Percentiles rank a stretch among this genome's conserved stretches.
Evolutionary conservation across 2,329 filamentous ascomycete genomes (phyloP).

Genomic region (Talaromyces sp.): DNA sequence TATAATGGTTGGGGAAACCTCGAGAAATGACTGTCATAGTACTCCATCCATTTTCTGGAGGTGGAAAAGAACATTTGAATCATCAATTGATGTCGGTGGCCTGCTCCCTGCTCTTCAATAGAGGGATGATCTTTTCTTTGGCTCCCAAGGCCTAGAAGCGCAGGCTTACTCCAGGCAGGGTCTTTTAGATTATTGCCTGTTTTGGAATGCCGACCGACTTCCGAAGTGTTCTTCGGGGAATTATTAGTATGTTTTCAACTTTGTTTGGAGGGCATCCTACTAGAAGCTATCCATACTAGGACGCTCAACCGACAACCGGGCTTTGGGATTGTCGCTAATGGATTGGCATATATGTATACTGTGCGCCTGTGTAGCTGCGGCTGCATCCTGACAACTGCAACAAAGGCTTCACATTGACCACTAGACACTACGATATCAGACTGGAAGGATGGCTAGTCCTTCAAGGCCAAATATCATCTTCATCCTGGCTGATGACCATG

Average conservation of each 20-base stretch:
- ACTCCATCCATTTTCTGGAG: no score
- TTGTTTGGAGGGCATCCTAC: not conserved
- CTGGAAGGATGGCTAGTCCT: no score
- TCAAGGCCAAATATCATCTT: slow-evolving; percentile 39
- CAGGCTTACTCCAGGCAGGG: not conserved
- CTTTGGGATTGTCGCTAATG: not conserved
- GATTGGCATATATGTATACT: not conserved
- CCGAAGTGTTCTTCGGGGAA: not conserved
- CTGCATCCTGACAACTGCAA: not conserved
- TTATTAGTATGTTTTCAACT: not conserved
- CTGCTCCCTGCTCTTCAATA: not conserved
- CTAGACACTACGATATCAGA: no score
- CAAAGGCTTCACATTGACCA: not conserved
- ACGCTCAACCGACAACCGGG: not conserved
- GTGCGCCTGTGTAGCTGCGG: not conserved
- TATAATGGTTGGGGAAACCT: no score
- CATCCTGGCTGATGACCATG: slow-evolving; percentile 55
- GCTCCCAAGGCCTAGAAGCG: not conserved
- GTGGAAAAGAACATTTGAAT: no score
- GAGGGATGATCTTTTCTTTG: not conserved
- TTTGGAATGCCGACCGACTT: not conserved
- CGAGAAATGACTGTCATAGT: no score
- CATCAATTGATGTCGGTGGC: no score
- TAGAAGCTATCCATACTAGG: not conserved
- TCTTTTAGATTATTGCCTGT: not conserved